Conservation (phyloP, 148 eudicot species). For the Camellia japonica region DNA sequence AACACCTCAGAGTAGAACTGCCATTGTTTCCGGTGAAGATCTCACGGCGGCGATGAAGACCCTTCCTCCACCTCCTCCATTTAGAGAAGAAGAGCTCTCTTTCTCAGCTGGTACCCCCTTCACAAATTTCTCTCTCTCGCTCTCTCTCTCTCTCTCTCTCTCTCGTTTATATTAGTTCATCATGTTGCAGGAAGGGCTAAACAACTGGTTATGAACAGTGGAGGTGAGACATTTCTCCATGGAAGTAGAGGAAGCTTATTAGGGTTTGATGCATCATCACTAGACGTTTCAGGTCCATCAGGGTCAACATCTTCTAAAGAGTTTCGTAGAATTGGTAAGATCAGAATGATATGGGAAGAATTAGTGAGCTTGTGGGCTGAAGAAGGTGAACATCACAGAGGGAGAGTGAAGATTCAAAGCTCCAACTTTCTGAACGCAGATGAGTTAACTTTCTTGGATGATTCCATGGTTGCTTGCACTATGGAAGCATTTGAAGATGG, state of each 20-base stretch:
- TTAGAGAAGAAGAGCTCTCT: conserved; percentile 40
- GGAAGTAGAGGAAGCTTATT: conserved; percentile 35
- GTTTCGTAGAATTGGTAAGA: conserved; percentile 55
- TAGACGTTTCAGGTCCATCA: conserved; percentile 14
- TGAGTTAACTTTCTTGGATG: conserved; percentile 69
- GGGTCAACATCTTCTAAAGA: conserved; percentile 29
- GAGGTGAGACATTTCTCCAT: conserved; percentile 30
- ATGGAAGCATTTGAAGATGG: conserved; percentile 74
- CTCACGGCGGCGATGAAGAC: conserved; percentile 16
- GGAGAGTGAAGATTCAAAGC: conserved; percentile 60
- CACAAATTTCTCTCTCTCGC: no score
- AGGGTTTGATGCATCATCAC: conserved; percentile 41
- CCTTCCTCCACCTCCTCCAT: conserved; percentile 42
- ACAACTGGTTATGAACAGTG: conserved; percentile 31
- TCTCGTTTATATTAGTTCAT: not conserved
- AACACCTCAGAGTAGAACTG: conserved; percentile 16
- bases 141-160: not conserved
- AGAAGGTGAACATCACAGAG: conserved; percentile 65
- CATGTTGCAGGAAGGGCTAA: conserved; percentile 38
- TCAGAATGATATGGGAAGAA: conserved; percentile 86
- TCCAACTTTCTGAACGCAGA: conserved; percentile 62
- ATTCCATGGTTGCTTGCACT: conserved; percentile 70
- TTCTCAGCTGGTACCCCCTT: conserved; percentile 31
- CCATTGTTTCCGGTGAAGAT: conserved; percentile 15
- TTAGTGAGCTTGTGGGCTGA: conserved; percentile 76